Evolutionary conservation across 2,329 filamentous ascomycete genomes (phyloP).

Genomic region (Apiospora phragmitis): DNA sequence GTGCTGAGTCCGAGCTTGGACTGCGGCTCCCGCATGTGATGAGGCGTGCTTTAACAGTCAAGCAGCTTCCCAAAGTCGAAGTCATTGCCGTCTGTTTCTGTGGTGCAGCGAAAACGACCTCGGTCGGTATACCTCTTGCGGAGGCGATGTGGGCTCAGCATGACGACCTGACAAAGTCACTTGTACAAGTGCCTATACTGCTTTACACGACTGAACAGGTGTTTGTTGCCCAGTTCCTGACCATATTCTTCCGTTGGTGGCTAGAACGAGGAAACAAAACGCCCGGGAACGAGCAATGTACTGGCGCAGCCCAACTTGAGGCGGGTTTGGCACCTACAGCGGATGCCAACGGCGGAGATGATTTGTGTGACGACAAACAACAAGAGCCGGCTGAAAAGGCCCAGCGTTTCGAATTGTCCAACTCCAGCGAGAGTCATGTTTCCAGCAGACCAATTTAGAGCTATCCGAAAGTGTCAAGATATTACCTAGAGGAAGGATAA

Average conservation of each 20-base stretch:
- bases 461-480: neutral
- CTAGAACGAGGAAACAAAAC: slow-evolving; percentile 32
- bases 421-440: neutral
- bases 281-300: slow-evolving; percentile 22
- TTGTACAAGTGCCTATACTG: slow-evolving; percentile 64
- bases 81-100: slow-evolving; percentile 73
- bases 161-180: slow-evolving; percentile 53
- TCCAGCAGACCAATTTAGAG: neutral
- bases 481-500: neutral
- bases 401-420: neutral
- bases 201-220: slow-evolving; percentile 62
- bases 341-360: neutral
- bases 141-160: slow-evolving; percentile 66
- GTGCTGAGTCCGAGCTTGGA: slow-evolving; percentile 33
- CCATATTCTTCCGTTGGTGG: slow-evolving; percentile 47
- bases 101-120: slow-evolving; percentile 71
- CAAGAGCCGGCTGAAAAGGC: neutral
- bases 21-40: slow-evolving; percentile 28
- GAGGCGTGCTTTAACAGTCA: slow-evolving; percentile 41
- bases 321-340: neutral
- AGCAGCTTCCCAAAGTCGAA: slow-evolving; percentile 59
- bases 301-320: neutral
- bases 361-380: neutral
- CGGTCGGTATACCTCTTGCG: slow-evolving; percentile 67
- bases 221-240: slow-evolving; percentile 33